A percentile compares a stretch with the other conserved stretches of the same genome.
Evolutionary conservation across 176 grass and related monocot species (phyloP).

Genomic region (Canna indica): DNA sequence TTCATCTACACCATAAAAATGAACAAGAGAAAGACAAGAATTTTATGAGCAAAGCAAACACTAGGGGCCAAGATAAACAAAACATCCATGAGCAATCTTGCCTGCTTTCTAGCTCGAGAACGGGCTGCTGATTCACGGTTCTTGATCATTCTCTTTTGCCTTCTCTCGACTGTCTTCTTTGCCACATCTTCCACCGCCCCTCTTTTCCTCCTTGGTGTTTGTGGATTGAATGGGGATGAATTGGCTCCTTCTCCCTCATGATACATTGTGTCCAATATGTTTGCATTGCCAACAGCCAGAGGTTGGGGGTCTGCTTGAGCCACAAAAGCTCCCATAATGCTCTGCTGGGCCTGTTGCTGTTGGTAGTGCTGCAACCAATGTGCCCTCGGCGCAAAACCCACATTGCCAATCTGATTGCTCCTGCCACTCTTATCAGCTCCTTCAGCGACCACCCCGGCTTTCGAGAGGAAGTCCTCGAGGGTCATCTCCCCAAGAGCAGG

Average conservation of each 20-base stretch:
- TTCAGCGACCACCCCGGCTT: neutral
- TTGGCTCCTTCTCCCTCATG: conserved; percentile 6
- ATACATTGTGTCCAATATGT: conserved; percentile 4
- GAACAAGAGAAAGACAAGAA: neutral
- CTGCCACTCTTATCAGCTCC: neutral
- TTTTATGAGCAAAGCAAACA: too few relatives aligned
- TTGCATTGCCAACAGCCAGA: neutral
- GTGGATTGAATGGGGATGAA: neutral
- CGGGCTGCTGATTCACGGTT: conserved; percentile 23
- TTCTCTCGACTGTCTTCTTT: conserved; percentile 19
- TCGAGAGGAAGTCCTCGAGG: conserved; percentile 15
- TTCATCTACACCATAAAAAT: too few relatives aligned
- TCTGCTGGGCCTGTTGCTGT: conserved; percentile 7
- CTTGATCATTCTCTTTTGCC: conserved; percentile 32
- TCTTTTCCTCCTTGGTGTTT: conserved; percentile 15
- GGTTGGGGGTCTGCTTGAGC: neutral
- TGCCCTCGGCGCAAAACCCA: neutral
- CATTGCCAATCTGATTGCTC: neutral
- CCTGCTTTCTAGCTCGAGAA: conserved; percentile 27
- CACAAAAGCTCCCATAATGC: neutral
- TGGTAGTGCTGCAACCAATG: conserved; percentile 18
- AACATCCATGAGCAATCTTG: neutral
- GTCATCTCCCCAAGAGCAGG: conserved; percentile 19
- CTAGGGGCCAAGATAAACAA: neutral
- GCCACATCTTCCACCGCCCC: neutral